Base-by-base conservation (phyloP, 2,329 filamentous ascomycete species). In the Fusarium sambucinum region DNA sequence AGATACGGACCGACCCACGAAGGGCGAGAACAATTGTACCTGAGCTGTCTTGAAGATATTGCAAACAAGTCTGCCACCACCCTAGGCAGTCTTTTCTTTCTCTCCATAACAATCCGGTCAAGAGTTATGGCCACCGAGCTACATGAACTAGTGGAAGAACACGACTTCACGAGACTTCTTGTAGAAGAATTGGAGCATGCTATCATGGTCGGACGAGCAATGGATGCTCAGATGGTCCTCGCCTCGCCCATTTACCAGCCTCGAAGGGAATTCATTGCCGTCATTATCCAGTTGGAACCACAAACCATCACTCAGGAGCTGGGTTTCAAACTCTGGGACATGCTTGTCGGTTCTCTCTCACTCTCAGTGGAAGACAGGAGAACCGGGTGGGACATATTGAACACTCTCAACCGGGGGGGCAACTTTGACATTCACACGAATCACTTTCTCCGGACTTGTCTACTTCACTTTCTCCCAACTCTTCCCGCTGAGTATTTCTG, bases 31-130 rank as follows among this genome's bases (percentile, higher is more conserved):
- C 80, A 84, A 21, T 87, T 96, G 17, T 92, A 91, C 67, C 77
- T 83, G 46, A 84, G 85, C 54, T 96, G 92, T 75, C 84, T 94
- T 47, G 72, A 84, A 45, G 90, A 95, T 71, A 89, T 96, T 45
- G 82, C 85, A 4, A 80, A 84, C 23, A 89, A 85, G 75, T 90
- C 89, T 3, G 66, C 80, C 12, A 90, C 88, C 16, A 88, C 90
- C 1, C 85, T 92, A 9, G 93, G 93, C 2, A 96, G 92, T 70
- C 84, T 94, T 21, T 90, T 89, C 74, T 89, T 89, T 17, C 80
- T 93, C 46, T 80, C 76, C 51, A 79, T 83, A 45, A 75, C 87
- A 19, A 80, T 86, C n/a, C 80, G 81, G 11, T 79, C 78, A 21
- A 55, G 48, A 23, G 78, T 84, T 37, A 74, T 85, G 37, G 72